A percentile compares a stretch with the other conserved stretches of the same genome.
These are phyloP conservation scores for Hawksworthiomyces lignivorus DNA, from an alignment of 2,329 filamentous ascomycete genomes.

Conservation along the genomic window DNA sequence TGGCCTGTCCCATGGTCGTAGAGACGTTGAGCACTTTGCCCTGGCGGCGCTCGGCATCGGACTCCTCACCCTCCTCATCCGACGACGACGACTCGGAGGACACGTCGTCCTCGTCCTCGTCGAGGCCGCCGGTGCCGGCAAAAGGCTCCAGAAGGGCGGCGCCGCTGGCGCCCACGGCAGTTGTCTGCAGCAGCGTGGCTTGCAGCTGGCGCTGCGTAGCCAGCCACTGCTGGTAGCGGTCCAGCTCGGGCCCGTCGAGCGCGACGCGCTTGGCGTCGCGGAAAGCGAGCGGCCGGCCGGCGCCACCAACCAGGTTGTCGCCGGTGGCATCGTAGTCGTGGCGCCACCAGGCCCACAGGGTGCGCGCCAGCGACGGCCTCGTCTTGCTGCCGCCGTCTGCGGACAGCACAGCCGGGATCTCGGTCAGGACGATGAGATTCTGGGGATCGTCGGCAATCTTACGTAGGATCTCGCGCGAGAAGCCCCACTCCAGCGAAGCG, in stretches of 20 bases:
- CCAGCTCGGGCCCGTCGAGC: conserved; percentile 67
- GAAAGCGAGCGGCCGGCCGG: conserved; percentile 54
- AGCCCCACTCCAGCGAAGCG: conserved; percentile 86
- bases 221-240: conserved; percentile 84
- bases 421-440: conserved; percentile 83
- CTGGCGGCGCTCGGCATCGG: conserved; percentile 82
- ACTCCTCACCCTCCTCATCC: conserved; percentile 76
- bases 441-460: conserved; percentile 66
- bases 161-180: too few species aligned
- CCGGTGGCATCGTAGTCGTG: conserved; percentile 47
- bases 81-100: conserved; percentile 81
- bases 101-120: conserved; percentile 74
- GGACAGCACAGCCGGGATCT: conserved; percentile 49
- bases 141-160: conserved; percentile 60
- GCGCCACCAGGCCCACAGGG: conserved; percentile 75
- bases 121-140: conserved; percentile 62
- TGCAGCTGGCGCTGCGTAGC: conserved; percentile 83
- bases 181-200: conserved; percentile 43
- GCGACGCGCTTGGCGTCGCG: conserved; percentile 54
- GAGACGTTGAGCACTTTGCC: conserved; percentile 87
- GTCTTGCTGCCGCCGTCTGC: too few species aligned
- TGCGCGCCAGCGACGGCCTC: conserved; percentile 62
- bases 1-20: conserved; percentile 73
- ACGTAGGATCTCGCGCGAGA: conserved; percentile 73
- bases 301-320: conserved; percentile 62